Evolutionary conservation across 805 yeast genomes (phyloP).

Genomic region (Pichia phayaonensis): DNA sequence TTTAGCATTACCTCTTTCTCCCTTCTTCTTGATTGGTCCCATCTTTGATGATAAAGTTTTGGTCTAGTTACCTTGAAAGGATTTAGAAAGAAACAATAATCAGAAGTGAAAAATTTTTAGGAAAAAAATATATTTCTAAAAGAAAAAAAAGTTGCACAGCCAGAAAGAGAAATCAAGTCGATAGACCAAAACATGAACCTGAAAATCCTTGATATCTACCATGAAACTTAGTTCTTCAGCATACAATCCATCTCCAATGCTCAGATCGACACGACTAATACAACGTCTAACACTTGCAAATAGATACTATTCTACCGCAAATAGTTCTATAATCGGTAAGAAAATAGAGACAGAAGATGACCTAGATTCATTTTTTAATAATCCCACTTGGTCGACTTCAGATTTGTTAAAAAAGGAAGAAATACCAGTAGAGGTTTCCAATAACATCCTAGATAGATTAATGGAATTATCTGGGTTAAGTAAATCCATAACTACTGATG

Average conservation of each 20-base stretch:
- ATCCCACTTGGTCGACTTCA: conserved; percentile 23
- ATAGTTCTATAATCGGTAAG: conserved; percentile 6
- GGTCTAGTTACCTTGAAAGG: neutral
- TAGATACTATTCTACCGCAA: neutral
- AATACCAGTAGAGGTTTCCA: conserved; percentile 9
- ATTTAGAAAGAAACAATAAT: neutral
- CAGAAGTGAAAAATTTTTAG: conserved; percentile 2
- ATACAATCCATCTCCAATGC: neutral
- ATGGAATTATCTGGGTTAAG: conserved; percentile 45
- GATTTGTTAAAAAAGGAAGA: conserved; percentile 14
- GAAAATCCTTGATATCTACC: neutral
- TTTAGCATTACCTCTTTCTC: conserved; percentile 81
- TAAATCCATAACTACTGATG: conserved; percentile 19
- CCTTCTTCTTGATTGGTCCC: conserved; percentile 76
- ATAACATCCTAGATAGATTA: conserved; percentile 25
- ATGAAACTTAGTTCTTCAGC: neutral
- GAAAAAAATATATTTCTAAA: neutral
- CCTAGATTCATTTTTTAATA: conserved; percentile 14
- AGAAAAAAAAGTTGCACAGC: conserved; percentile 6
- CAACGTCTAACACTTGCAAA: neutral
- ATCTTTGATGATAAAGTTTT: conserved; percentile 17
- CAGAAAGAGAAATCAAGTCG: conserved; percentile 1
- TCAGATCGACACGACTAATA: neutral
- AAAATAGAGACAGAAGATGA: conserved; percentile 12
- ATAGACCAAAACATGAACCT: neutral